A percentile compares a stretch with the other conserved stretches of the same genome.
These are phyloP conservation scores for Chrysosporium queenslandicum DNA, from an alignment of 2,329 filamentous ascomycete genomes.

Conservation along the genomic window DNA sequence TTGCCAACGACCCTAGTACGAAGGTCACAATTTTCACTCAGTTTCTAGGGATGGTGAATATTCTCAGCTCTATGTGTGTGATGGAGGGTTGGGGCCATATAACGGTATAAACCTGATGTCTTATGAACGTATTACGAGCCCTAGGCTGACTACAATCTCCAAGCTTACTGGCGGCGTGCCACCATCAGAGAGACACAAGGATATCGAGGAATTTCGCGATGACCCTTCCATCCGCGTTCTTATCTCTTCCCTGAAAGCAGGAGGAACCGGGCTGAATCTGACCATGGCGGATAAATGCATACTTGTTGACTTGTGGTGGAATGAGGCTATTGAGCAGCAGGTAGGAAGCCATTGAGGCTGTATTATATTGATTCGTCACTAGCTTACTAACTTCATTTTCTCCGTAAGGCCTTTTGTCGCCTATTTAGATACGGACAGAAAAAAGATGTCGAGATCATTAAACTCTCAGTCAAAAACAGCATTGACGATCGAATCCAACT, in stretches of 20 bases:
- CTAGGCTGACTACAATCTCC: background rate
- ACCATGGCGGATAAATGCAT: constrained; percentile 52
- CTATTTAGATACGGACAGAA: constrained; percentile 56
- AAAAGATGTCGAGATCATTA: constrained; percentile 49
- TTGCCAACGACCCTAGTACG: constrained; percentile 35
- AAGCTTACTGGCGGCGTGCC: constrained; percentile 44
- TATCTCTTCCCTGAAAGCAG: constrained; percentile 48
- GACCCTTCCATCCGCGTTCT: constrained; percentile 38
- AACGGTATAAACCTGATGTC: constrained; percentile 25
- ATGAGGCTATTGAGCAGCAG: constrained; percentile 52
- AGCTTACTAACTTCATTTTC: background rate
- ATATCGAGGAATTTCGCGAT: constrained; percentile 40
- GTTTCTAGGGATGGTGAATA: constrained; percentile 45
- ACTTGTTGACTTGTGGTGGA: constrained; percentile 53
- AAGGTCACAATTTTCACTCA: constrained; percentile 55
- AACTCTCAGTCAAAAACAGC: constrained; percentile 46
- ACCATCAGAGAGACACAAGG: constrained; percentile 36
- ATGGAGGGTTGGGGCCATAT: constrained; percentile 41
- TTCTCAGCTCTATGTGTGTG: constrained; percentile 43
- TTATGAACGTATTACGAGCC: background rate
- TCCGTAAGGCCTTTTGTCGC: constrained; percentile 42
- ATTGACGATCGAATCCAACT: constrained; percentile 49
- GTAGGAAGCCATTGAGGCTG: constrained; percentile 22
- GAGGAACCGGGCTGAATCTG: constrained; percentile 50
- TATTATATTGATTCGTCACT: background rate